Percentiles rank a stretch among this genome's conserved stretches.
Evolutionary conservation across 2,329 filamentous ascomycete species (phyloP).

Genomic region (Exophiala bonariae): DNA sequence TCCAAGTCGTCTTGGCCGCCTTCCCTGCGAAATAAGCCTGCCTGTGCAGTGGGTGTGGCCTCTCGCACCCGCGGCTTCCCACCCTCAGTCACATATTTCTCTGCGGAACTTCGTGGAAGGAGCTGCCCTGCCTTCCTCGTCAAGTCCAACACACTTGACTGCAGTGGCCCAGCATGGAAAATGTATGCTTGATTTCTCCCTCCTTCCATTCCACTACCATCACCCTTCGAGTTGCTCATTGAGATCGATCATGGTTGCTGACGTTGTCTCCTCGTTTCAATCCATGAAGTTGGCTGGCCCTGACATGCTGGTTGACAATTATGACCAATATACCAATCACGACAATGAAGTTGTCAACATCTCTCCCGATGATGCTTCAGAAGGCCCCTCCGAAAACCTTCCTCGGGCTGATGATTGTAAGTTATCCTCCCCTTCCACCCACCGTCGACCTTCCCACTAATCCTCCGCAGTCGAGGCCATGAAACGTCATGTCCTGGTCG

Average conservation of each 20-base stretch:
- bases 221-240: no score
- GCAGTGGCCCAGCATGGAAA: constrained; percentile 40
- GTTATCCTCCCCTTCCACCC: constrained; percentile 10
- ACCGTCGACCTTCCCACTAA: constrained; percentile 2
- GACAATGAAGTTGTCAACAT: constrained; percentile 64
- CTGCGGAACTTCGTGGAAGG: constrained; percentile 20
- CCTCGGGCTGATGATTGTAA: constrained; percentile 59
- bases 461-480: constrained; percentile 71
- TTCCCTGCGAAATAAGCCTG: no score
- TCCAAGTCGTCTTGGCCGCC: no score
- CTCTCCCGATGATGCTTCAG: constrained; percentile 59
- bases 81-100: not conserved
- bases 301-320: constrained; percentile 63
- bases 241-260: constrained; percentile 28
- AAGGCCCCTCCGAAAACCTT: constrained; percentile 54
- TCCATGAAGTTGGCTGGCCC: constrained; percentile 52
- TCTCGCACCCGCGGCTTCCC: constrained; percentile 3
- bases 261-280: constrained; percentile 28
- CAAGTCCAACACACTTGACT: not conserved
- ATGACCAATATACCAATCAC: constrained; percentile 60
- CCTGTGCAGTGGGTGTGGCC: not conserved
- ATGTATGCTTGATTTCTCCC: constrained; percentile 36
- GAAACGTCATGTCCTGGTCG: constrained; percentile 74
- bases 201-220: constrained; percentile 13
- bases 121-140: constrained; percentile 11